Percentiles rank a stretch among this genome's conserved stretches.
These are phyloP conservation scores for Melaleuca alternifolia DNA, from an alignment of 345 rosid genomes.

Conservation along the genomic window DNA sequence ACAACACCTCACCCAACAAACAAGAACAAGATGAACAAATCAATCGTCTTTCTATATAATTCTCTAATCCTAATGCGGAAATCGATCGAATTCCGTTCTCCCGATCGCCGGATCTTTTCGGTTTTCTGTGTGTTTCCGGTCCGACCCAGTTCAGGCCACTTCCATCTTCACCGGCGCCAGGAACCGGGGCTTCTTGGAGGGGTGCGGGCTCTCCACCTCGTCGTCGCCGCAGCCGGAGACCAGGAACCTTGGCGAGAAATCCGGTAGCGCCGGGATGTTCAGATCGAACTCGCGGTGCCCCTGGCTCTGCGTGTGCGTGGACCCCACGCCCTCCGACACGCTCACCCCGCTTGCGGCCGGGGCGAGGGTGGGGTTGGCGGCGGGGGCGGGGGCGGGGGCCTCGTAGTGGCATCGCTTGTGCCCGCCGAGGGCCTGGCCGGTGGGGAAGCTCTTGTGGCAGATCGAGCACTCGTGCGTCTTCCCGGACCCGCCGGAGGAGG, in stretches of 20 bases:
- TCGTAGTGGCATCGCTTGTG: conserved; percentile 77
- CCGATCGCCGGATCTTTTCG: neutral
- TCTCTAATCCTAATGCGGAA: neutral
- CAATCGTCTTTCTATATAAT: neutral
- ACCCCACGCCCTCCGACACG: conserved; percentile 42
- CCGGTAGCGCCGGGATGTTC: conserved; percentile 14
- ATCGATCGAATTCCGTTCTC: neutral
- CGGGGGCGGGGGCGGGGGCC: conserved; percentile 12
- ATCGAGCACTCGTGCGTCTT: conserved; percentile 58
- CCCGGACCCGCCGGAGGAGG: conserved; percentile 6
- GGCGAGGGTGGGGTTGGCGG: neutral
- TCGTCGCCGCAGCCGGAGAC: conserved; percentile 13
- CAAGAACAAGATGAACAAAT: neutral
- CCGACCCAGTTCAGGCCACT: neutral
- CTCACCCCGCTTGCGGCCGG: conserved; percentile 26
- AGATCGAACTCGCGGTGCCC: conserved; percentile 7
- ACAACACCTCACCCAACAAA: neutral
- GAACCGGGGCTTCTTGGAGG: conserved; percentile 1
- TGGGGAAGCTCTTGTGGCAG: conserved; percentile 54
- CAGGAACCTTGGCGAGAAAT: conserved; percentile 15
- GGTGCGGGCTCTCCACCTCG: conserved; percentile 2
- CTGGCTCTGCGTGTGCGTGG: conserved; percentile 34
- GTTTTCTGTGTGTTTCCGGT: neutral
- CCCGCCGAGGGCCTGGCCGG: conserved; percentile 74
- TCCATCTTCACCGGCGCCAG: neutral